Base-by-base conservation (phyloP, 1,284 basidiomycete species). In the Ganoderma resinaceum region DNA sequence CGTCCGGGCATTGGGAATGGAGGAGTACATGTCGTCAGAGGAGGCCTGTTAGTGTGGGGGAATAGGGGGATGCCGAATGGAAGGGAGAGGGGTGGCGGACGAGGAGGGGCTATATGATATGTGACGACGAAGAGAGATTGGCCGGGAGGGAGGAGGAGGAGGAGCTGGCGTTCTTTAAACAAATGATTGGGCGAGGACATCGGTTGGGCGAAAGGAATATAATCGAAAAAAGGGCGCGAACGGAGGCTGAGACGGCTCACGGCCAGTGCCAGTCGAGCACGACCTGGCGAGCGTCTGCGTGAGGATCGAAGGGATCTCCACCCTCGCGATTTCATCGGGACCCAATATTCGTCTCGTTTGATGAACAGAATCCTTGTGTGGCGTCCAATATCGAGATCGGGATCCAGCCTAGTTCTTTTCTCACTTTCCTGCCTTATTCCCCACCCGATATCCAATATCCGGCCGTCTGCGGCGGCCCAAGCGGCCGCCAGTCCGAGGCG, bases 331-430 rank as follows among this genome's bases (percentile, higher is more conserved):
- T 59, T 31, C 42, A 70, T 70, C 69, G 69, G 69, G 71, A 31
- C 31, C 37, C 49, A 72, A 70, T 60, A 65, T 70, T 67, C 71
- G 63, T 68, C 71, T 66, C 66, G 59, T 37, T 53, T 63, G 67
- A 72, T 70, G 69, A 69, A 67, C 69, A 70, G 68, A 72, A 68
- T 61, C 62, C 63, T 58, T 59, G 52, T 16, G 70, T 69, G 67
- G 67, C 67, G 67, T 63, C 53, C 8, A 42, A 20, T 52, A 69
- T 70, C 71, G 62, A 69, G 71, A 72, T 72, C 68, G 52, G 29
- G 59, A 29, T 16, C 37, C 43, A 20, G 35, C 1, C 55, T 52
- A 33, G 57, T 35, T 35, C 46, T 60, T 37, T 58, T 29, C 29
- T 26, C 12, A 43, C 35, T 20, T 55, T 31, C 57, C 35, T 57